A percentile compares a stretch with the other conserved stretches of the same genome.
These are phyloP conservation scores for Panicum hallii DNA, from an alignment of 202 grass and related monocot species.

Conservation along the genomic window DNA sequence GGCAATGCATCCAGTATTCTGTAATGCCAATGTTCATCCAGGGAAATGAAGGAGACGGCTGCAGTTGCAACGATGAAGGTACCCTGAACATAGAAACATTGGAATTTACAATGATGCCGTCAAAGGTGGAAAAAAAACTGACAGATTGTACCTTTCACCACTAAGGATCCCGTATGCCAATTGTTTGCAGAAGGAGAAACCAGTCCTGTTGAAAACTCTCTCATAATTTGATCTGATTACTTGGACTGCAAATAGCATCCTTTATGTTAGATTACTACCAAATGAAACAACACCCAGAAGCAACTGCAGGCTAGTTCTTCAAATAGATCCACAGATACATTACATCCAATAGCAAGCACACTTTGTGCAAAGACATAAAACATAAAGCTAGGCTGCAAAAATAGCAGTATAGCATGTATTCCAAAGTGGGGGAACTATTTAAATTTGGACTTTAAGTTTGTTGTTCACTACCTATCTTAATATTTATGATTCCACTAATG, in stretches of 20 bases:
- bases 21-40: conserved; percentile 75
- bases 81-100: conserved; percentile 56
- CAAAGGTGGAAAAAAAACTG: conserved; percentile 23
- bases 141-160: conserved; percentile 65
- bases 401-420: conserved; percentile 4
- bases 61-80: conserved; percentile 69
- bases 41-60: conserved; percentile 49
- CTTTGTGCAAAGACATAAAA: not conserved
- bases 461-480: not conserved
- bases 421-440: not conserved
- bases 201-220: conserved; percentile 62
- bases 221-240: conserved; percentile 62
- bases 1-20: conserved; percentile 79
- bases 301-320: not conserved
- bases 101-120: conserved; percentile 5
- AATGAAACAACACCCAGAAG: conserved; percentile 8
- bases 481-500: not conserved
- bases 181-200: conserved; percentile 72
- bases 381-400: conserved; percentile 1
- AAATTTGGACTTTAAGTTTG: not conserved
- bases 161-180: conserved; percentile 82
- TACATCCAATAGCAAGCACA: conserved; percentile 20
- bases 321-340: not conserved
- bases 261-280: conserved; percentile 34
- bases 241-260: conserved; percentile 59